Evolutionary conservation across 1,284 basidiomycete genomes (phyloP).

Genomic region (Fomitopsis schrenkii): DNA sequence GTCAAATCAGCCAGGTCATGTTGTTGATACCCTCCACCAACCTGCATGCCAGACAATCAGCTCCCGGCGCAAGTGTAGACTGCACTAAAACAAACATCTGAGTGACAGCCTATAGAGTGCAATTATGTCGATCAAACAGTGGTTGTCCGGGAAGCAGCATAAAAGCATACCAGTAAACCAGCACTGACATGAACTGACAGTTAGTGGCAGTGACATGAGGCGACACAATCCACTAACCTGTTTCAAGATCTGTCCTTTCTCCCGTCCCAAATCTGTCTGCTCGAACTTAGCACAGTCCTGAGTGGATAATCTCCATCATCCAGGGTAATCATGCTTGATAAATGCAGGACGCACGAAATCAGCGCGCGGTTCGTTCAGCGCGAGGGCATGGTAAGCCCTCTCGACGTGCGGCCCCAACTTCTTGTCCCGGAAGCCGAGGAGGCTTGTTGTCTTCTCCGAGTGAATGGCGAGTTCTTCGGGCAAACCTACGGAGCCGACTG

Average conservation of each 20-base stretch:
- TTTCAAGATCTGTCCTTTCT: conserved; percentile 53
- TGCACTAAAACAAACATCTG: conserved; percentile 4
- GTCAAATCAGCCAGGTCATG: conserved; percentile 66
- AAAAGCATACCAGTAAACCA: conserved; percentile 55
- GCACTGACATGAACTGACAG: conserved; percentile 34
- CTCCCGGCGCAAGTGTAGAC: neutral
- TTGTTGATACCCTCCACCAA: conserved; percentile 62
- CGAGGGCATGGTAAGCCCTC: conserved; percentile 61
- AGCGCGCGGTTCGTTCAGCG: conserved; percentile 56
- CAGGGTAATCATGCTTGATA: neutral
- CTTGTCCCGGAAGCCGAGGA: conserved; percentile 63
- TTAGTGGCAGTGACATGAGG: too few species aligned
- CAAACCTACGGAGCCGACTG: conserved; percentile 67
- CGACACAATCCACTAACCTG: conserved; percentile 33
- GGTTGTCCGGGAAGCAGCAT: neutral
- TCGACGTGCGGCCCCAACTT: conserved; percentile 57
- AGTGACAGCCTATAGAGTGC: conserved; percentile 7
- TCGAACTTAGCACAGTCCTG: conserved; percentile 61
- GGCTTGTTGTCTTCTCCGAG: conserved; percentile 34
- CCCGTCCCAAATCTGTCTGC: conserved; percentile 46
- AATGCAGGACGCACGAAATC: conserved; percentile 52
- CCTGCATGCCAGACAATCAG: conserved; percentile 29
- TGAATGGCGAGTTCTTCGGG: conserved; percentile 54
- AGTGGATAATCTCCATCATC: neutral
- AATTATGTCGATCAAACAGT: neutral